Evolutionary conservation across 495 filamentous ascomycete genomes (phyloP).

Genomic region (Sporormia fimetaria): DNA sequence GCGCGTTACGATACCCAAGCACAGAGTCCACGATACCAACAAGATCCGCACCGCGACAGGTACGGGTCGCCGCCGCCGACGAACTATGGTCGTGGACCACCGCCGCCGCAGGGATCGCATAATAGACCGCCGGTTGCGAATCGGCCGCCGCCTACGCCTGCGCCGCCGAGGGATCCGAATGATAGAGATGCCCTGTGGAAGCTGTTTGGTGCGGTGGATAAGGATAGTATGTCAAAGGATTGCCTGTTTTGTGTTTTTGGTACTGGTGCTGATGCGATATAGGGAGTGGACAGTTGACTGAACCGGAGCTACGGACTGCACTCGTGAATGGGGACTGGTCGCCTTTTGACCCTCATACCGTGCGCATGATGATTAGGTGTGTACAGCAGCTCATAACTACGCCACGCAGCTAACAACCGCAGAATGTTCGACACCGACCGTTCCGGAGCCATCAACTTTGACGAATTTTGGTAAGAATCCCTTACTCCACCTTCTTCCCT

Average conservation of each 20-base stretch:
- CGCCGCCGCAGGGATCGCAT: slow-evolving; percentile 33
- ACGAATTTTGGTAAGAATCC: slow-evolving; percentile 66
- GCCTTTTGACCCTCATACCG: slow-evolving; percentile 88
- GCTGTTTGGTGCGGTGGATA: slow-evolving; percentile 86
- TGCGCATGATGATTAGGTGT: slow-evolving; percentile 82
- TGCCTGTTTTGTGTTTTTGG: too few relatives aligned
- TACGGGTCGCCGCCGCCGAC: slow-evolving; percentile 43
- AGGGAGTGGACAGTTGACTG: slow-evolving; percentile 71
- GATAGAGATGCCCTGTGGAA: slow-evolving; percentile 57
- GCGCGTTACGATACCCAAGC: slow-evolving; percentile 17
- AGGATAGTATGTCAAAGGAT: slow-evolving; percentile 51
- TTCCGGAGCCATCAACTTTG: slow-evolving; percentile 78
- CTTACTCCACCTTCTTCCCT: neutral
- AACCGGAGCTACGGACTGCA: slow-evolving; percentile 77
- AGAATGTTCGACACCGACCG: slow-evolving; percentile 92
- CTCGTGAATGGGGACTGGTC: slow-evolving; percentile 95
- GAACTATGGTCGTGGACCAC: slow-evolving; percentile 50
- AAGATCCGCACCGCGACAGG: slow-evolving; percentile 31
- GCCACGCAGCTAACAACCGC: neutral
- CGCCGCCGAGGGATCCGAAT: slow-evolving; percentile 53
- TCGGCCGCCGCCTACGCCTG: slow-evolving; percentile 54
- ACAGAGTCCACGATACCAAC: slow-evolving; percentile 32
- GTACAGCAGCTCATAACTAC: slow-evolving; percentile 25
- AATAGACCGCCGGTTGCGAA: slow-evolving; percentile 45
- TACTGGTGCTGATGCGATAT: slow-evolving; percentile 20